phyloP scores from a whole-genome alignment of 805 yeast genomes.

The Sugiyamaella boreocaroliniensis region DNA sequence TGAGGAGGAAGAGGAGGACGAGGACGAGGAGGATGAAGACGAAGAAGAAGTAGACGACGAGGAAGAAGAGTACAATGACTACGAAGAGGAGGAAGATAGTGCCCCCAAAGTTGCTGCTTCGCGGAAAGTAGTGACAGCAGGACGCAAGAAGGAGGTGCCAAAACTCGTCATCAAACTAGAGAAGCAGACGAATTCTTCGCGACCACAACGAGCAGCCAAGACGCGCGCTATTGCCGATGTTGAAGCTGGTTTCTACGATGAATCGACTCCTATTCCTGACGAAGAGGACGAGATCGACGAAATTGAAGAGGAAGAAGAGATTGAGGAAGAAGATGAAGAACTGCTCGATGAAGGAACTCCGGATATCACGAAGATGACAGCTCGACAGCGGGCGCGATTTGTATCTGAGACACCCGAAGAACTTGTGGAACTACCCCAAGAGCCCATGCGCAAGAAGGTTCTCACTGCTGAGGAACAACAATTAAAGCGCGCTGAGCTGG shows the following conservation, averaged over 20 bases:
- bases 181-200: neutral
- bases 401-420: constrained; percentile 25
- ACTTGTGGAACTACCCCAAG: constrained; percentile 26
- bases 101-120: no score
- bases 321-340: constrained; percentile 21
- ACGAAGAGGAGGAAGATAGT: constrained; percentile 12
- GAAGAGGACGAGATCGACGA: constrained; percentile 8
- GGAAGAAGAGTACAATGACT: constrained; percentile 19
- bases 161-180: neutral
- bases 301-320: constrained; percentile 18
- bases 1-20: constrained; percentile 15
- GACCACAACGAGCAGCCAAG: neutral
- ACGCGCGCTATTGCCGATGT: constrained; percentile 13
- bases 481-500: constrained; percentile 75
- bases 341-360: constrained; percentile 17
- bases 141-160: neutral
- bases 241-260: constrained; percentile 3
- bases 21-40: constrained; percentile 17
- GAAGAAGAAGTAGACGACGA: constrained; percentile 17
- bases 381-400: constrained; percentile 34
- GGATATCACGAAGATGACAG: constrained; percentile 31
- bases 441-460: constrained; percentile 41
- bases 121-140: neutral
- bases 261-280: constrained; percentile 8
- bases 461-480: constrained; percentile 81